Conservation (phyloP, 495 filamentous ascomycete genomes). For the Xeromyces bisporus region DNA sequence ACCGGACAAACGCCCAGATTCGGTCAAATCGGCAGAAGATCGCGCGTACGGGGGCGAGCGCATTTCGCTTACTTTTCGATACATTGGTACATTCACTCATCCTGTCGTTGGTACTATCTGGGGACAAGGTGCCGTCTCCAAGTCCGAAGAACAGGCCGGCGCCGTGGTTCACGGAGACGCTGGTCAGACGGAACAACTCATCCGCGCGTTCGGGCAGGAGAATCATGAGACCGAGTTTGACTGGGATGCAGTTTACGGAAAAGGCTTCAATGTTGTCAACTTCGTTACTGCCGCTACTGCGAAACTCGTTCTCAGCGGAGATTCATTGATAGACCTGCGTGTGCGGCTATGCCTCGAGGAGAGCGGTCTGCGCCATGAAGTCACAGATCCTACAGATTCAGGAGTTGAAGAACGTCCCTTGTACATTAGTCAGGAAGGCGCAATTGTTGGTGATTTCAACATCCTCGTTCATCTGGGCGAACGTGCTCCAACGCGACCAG, state of each 20-base stretch:
- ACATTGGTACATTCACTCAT: constrained; percentile 72
- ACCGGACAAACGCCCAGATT: constrained; percentile 56
- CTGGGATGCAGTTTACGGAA: constrained; percentile 64
- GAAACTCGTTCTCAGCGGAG: constrained; percentile 34
- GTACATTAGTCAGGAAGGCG: constrained; percentile 15
- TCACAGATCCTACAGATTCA: constrained; percentile 1
- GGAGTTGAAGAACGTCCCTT: constrained; percentile 7
- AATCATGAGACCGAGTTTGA: constrained; percentile 61
- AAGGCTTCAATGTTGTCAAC: constrained; percentile 79
- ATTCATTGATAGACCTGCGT: constrained; percentile 38
- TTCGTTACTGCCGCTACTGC: constrained; percentile 35
- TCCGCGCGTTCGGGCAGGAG: constrained; percentile 70
- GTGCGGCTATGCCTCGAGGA: constrained; percentile 42
- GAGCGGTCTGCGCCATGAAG: constrained; percentile 36
- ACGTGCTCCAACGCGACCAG: constrained; percentile 12
- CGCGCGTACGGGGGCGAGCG: constrained; percentile 55
- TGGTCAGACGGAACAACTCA: constrained; percentile 46
- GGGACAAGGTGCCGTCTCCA: constrained; percentile 75
- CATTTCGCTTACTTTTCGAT: constrained; percentile 84
- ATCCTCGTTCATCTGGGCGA: constrained; percentile 18
- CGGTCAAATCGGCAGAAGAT: constrained; percentile 52
- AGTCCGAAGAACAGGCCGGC: constrained; percentile 38
- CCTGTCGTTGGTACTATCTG: constrained; percentile 50
- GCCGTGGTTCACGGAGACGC: constrained; percentile 52
- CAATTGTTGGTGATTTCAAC: constrained; percentile 17